phyloP scores from a whole-genome alignment of 2,329 filamentous ascomycete genomes.

The Alternaria angustiovoidea region DNA sequence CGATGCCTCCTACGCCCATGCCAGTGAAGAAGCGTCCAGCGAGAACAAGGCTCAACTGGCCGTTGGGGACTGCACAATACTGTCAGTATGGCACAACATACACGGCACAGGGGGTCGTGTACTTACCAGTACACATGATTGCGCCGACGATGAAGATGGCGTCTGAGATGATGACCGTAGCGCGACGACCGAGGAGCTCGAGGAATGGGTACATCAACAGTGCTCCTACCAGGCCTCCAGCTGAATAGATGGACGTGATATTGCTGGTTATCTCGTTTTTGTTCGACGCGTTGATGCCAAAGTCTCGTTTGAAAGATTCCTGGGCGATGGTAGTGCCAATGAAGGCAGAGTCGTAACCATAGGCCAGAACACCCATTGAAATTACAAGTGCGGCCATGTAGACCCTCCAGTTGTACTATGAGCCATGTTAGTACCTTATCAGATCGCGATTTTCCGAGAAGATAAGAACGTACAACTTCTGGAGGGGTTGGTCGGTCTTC shows the following conservation, averaged over 20 bases:
- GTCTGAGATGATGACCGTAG: constrained; percentile 59
- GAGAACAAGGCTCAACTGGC: constrained; percentile 52
- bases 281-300: constrained; percentile 45
- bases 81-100: neutral
- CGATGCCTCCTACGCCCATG: constrained; percentile 50
- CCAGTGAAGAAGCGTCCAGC: constrained; percentile 52
- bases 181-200: constrained; percentile 61
- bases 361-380: constrained; percentile 56
- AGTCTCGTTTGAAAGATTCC: constrained; percentile 58
- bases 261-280: constrained; percentile 55
- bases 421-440: constrained; percentile 9
- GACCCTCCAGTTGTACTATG: constrained; percentile 59
- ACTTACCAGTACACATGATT: constrained; percentile 44
- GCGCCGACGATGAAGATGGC: constrained; percentile 55
- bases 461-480: constrained; percentile 54
- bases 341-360: constrained; percentile 62
- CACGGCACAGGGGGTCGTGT: neutral
- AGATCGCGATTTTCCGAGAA: neutral
- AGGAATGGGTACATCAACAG: constrained; percentile 55
- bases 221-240: constrained; percentile 63
- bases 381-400: constrained; percentile 61
- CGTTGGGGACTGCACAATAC: constrained; percentile 30
- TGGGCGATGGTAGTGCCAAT: constrained; percentile 64
- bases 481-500: constrained; percentile 65
- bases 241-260: constrained; percentile 59